phyloP scores from a whole-genome alignment of 2,329 filamentous ascomycete genomes.

The Pseudogymnoascus sp. region DNA sequence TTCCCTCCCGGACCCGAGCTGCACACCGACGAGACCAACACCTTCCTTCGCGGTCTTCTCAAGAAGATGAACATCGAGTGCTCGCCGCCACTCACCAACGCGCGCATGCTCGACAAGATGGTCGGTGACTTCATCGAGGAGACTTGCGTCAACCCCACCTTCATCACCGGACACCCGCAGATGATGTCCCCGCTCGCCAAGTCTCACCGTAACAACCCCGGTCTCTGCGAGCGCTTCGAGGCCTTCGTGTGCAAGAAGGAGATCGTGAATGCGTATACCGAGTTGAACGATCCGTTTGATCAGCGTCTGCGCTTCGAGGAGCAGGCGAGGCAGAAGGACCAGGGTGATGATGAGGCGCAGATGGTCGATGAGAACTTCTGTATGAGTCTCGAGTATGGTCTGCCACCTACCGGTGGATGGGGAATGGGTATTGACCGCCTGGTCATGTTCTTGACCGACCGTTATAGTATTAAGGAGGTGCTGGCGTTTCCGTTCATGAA shows the following conservation, averaged over 20 bases:
- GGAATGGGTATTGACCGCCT: conserved; percentile 92
- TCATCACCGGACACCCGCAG: conserved; percentile 76
- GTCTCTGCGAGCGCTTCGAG: conserved; percentile 94
- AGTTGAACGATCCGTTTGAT: conserved; percentile 95
- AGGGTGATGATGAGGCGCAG: conserved; percentile 96
- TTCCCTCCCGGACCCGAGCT: conserved; percentile 86
- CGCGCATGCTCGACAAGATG: conserved; percentile 93
- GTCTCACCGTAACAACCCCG: conserved; percentile 73
- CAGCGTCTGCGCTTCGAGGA: conserved; percentile 89
- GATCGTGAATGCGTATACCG: conserved; percentile 90
- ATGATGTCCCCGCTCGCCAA: conserved; percentile 97
- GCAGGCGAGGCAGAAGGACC: conserved; percentile 90
- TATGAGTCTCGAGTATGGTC: conserved; percentile 76
- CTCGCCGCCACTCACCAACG: conserved; percentile 82
- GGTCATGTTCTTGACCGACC: conserved; percentile 92
- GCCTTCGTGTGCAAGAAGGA: conserved; percentile 97
- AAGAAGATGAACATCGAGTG: conserved; percentile 90
- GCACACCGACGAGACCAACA: conserved; percentile 78
- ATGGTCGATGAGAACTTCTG: conserved; percentile 94
- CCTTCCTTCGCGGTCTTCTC: conserved; percentile 75
- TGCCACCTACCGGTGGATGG: conserved; percentile 93
- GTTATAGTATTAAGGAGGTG: conserved; percentile 94
- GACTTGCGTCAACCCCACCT: conserved; percentile 86
- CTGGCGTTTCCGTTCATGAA: conserved; percentile 98
- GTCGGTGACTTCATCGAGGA: conserved; percentile 93